Percentiles rank a stretch among this genome's conserved stretches.
phyloP scores from a whole-genome alignment of 179 eudicot species.

The Silene noctiflora region DNA sequence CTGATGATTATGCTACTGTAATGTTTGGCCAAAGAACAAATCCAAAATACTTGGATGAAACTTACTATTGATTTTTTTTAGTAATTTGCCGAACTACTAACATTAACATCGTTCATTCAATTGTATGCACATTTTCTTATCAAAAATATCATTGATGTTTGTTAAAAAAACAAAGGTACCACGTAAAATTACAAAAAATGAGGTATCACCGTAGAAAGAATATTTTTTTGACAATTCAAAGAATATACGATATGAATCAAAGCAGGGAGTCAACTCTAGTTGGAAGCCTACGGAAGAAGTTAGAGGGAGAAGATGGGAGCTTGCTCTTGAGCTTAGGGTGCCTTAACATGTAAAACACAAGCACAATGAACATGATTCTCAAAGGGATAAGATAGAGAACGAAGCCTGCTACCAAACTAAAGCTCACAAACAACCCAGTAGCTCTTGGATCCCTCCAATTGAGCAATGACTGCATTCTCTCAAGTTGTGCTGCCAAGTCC shows the following conservation, averaged over 20 bases:
- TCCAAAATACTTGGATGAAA: too few species aligned
- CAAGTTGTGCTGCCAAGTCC: slow-evolving; percentile 38
- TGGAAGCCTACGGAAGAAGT: slow-evolving; percentile 37
- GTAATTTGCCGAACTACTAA: too few species aligned
- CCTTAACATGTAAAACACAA: slow-evolving; percentile 26
- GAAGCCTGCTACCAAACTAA: slow-evolving; percentile 21
- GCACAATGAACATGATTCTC: neutral
- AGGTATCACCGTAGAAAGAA: too few species aligned
- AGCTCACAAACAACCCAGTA: slow-evolving; percentile 29
- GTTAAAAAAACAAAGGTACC: too few species aligned
- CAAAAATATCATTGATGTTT: too few species aligned
- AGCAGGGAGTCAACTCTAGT: slow-evolving; percentile 33
- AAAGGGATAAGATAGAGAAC: slow-evolving; percentile 24
- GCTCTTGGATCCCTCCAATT: slow-evolving; percentile 48
- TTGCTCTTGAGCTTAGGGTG: slow-evolving; percentile 25
- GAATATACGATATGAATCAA: slow-evolving; percentile 6
- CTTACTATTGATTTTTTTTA: too few species aligned
- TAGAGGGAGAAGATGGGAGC: slow-evolving; percentile 30
- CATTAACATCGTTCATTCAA: too few species aligned
- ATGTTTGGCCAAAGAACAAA: too few species aligned
- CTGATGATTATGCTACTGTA: too few species aligned
- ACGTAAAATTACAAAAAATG: too few species aligned
- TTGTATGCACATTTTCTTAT: too few species aligned
- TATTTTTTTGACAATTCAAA: too few species aligned
- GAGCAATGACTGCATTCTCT: slow-evolving; percentile 36